A percentile compares a stretch with the other conserved stretches of the same genome.
phyloP scores from a whole-genome alignment of 805 yeast species.

The Diddensiella santjacobensis region DNA sequence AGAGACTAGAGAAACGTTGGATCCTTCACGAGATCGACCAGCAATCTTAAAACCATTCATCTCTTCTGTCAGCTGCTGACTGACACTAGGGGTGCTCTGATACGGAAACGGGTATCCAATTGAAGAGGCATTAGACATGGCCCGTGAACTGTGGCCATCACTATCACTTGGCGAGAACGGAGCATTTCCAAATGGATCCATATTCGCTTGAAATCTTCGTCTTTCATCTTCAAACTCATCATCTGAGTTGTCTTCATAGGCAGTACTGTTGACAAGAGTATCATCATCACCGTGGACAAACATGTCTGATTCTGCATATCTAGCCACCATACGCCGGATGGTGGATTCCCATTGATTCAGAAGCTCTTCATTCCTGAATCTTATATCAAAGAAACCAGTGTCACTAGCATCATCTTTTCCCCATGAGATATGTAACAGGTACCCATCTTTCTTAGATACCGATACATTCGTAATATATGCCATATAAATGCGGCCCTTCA shows the following conservation, averaged over 20 bases:
- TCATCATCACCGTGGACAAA: constrained; percentile 11
- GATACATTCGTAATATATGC: constrained; percentile 54
- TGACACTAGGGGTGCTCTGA: neutral
- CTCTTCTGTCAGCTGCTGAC: constrained; percentile 14
- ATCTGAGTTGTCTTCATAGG: constrained; percentile 20
- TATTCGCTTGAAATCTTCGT: constrained; percentile 2
- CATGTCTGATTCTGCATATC: constrained; percentile 20
- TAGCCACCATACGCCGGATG: constrained; percentile 27
- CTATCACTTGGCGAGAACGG: constrained; percentile 3
- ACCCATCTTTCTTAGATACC: constrained; percentile 30
- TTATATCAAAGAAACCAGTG: constrained; percentile 71
- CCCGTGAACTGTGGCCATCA: constrained; percentile 1
- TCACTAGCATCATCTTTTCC: constrained; percentile 64
- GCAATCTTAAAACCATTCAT: constrained; percentile 9
- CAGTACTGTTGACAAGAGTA: constrained; percentile 17
- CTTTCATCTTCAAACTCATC: constrained; percentile 11
- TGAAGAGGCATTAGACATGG: constrained; percentile 3
- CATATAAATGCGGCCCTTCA: constrained; percentile 79
- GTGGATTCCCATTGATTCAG: constrained; percentile 71
- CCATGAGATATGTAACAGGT: constrained; percentile 32
- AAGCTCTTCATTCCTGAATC: constrained; percentile 78
- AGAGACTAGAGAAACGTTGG: constrained; percentile 11
- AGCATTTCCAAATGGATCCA: constrained; percentile 1
- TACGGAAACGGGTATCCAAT: constrained; percentile 6
- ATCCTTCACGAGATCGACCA: constrained; percentile 13